Evolutionary conservation across 2,329 filamentous ascomycete genomes (phyloP).

Genomic region (Nemania serpens): DNA sequence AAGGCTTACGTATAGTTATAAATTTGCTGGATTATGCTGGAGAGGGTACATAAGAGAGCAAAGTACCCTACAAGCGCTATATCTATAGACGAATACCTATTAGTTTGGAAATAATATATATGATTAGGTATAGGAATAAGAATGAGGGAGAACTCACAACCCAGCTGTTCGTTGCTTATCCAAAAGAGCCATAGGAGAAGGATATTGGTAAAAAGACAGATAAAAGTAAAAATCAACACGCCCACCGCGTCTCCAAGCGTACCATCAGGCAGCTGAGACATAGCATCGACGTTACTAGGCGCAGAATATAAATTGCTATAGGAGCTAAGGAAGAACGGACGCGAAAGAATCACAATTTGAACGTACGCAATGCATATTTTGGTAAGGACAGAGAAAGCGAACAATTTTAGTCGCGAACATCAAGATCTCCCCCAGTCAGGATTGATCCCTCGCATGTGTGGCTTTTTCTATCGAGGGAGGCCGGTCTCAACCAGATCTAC

Average conservation of each 20-base stretch:
- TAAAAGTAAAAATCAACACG: conserved; percentile 33
- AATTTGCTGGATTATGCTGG: conserved; percentile 35
- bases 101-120: background rate
- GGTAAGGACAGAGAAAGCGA: no score
- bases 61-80: conserved; percentile 33
- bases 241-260: conserved; percentile 32
- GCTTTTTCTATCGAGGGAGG: background rate
- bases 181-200: conserved; percentile 34
- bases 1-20: conserved; percentile 32
- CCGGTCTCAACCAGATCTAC: background rate
- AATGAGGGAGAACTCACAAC: conserved; percentile 21
- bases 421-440: background rate
- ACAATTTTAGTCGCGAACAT: no score
- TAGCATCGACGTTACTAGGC: conserved; percentile 10
- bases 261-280: conserved; percentile 33
- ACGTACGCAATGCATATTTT: no score
- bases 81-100: conserved; percentile 18
- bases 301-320: background rate
- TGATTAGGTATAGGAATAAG: background rate
- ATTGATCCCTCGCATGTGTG: conserved; percentile 5
- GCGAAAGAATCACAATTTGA: no score
- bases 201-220: conserved; percentile 28
- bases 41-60: conserved; percentile 26
- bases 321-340: background rate
- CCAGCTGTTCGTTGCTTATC: conserved; percentile 26